Conservation (phyloP, 352 stramenopile species). For the Pythium coloratum region DNA sequence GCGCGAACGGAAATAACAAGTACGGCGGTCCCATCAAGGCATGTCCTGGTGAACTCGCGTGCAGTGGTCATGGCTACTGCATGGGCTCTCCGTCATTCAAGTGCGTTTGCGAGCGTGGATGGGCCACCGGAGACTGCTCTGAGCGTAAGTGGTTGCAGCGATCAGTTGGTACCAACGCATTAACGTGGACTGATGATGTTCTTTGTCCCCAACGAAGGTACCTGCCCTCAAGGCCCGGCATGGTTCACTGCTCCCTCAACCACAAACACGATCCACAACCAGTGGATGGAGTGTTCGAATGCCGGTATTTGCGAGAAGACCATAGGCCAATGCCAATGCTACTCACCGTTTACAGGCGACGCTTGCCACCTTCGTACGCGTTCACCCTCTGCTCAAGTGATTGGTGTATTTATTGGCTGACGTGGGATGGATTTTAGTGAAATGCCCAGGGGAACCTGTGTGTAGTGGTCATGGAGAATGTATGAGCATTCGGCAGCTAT, state of each 20-base stretch:
- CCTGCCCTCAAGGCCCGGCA: conserved; percentile 55
- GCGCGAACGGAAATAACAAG: conserved; percentile 76
- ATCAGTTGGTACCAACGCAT: too few relatives aligned
- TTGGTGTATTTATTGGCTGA: background rate
- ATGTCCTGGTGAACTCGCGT: conserved; percentile 67
- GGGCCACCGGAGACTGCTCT: conserved; percentile 65
- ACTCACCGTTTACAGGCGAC: conserved; percentile 52
- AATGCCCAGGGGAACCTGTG: conserved; percentile 47
- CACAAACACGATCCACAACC: conserved; percentile 52
- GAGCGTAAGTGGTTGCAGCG: conserved; percentile 34
- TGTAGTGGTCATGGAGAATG: conserved; percentile 81
- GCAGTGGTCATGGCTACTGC: conserved; percentile 74
- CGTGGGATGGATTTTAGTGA: conserved; percentile 35
- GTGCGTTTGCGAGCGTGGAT: conserved; percentile 64
- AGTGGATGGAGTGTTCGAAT: conserved; percentile 60
- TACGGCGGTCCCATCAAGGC: conserved; percentile 62
- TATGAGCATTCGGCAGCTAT: conserved; percentile 69
- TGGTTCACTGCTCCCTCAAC: conserved; percentile 56
- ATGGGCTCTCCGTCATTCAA: conserved; percentile 49
- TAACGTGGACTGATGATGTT: too few relatives aligned
- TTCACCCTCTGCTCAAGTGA: background rate
- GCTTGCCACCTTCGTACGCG: conserved; percentile 57
- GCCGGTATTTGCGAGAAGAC: conserved; percentile 52
- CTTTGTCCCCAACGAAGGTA: conserved; percentile 31
- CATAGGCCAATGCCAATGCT: conserved; percentile 61